Conservation (phyloP, 495 filamentous ascomycete genomes). For the Penicillium paxilli region DNA sequence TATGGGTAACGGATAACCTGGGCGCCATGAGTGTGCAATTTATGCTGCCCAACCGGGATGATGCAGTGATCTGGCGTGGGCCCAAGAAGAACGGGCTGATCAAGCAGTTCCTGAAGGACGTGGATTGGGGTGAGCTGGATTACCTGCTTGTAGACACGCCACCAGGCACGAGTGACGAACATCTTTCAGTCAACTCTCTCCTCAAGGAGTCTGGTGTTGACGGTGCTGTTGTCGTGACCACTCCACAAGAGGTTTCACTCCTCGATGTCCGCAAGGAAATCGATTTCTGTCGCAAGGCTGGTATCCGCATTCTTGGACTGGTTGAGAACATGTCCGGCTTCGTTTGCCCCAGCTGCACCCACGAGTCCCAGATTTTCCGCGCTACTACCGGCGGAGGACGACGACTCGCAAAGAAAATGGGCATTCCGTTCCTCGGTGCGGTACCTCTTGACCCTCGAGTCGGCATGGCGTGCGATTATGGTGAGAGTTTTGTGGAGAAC, state of each 20-base stretch:
- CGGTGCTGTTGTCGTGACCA: conserved; percentile 90
- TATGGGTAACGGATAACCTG: conserved; percentile 90
- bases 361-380: conserved; percentile 81
- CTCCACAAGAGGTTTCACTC: conserved; percentile 90
- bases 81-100: conserved; percentile 98
- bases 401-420: conserved; percentile 77
- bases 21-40: conserved; percentile 97
- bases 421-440: conserved; percentile 81
- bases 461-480: conserved; percentile 94
- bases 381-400: conserved; percentile 88
- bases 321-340: conserved; percentile 99
- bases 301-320: conserved; percentile 80
- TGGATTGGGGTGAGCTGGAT: conserved; percentile 95
- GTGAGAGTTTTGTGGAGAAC: conserved; percentile 93
- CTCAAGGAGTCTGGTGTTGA: conserved; percentile 87
- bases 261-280: conserved; percentile 96
- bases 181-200: conserved; percentile 85
- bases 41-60: conserved; percentile 89
- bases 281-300: conserved; percentile 94
- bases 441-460: conserved; percentile 95
- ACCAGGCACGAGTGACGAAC: conserved; percentile 92
- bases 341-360: conserved; percentile 86
- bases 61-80: conserved; percentile 94
- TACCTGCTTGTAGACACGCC: conserved; percentile 93
- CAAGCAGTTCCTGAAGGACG: conserved; percentile 95